Evolutionary conservation across 352 stramenopile species (phyloP).

Genomic region (Phytopythium boreale): DNA sequence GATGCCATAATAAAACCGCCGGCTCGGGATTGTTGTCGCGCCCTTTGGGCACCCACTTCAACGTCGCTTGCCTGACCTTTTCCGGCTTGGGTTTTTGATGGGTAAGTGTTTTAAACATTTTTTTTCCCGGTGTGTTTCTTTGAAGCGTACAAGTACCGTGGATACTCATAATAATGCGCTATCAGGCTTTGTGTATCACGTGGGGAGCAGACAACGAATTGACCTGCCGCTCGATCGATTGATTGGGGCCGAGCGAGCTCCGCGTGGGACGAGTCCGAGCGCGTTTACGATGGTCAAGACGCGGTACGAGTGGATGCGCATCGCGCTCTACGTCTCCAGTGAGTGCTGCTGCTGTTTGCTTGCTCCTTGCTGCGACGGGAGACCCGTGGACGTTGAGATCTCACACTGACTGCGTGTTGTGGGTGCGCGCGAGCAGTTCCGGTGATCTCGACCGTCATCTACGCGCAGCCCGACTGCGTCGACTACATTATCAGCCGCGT

Average conservation of each 20-base stretch:
- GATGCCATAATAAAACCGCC: too few relatives aligned
- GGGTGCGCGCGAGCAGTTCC: slow-evolving; percentile 39
- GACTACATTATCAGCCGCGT: slow-evolving; percentile 72
- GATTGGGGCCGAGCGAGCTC: not conserved
- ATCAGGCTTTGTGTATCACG: too few relatives aligned
- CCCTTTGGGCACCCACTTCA: not conserved
- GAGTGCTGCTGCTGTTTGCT: slow-evolving; percentile 10
- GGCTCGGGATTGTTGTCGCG: not conserved
- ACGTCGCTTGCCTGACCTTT: not conserved
- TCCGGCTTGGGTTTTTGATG: too few relatives aligned
- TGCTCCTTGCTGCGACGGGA: not conserved
- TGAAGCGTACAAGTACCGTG: not conserved
- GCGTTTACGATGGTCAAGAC: slow-evolving; percentile 38
- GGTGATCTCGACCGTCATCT: slow-evolving; percentile 73
- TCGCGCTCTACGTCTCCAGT: slow-evolving; percentile 74
- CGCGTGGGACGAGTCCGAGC: not conserved
- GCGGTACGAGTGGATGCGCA: slow-evolving; percentile 32
- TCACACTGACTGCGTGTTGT: not conserved
- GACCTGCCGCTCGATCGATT: not conserved
- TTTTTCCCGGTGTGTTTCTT: not conserved
- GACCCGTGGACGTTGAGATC: not conserved
- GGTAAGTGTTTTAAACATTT: too few relatives aligned
- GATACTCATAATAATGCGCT: too few relatives aligned
- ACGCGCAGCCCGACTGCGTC: slow-evolving; percentile 85
- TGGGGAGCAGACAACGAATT: not conserved